phyloP scores from a whole-genome alignment of 108 stramenopile species.

The Nitzschia palea region DNA sequence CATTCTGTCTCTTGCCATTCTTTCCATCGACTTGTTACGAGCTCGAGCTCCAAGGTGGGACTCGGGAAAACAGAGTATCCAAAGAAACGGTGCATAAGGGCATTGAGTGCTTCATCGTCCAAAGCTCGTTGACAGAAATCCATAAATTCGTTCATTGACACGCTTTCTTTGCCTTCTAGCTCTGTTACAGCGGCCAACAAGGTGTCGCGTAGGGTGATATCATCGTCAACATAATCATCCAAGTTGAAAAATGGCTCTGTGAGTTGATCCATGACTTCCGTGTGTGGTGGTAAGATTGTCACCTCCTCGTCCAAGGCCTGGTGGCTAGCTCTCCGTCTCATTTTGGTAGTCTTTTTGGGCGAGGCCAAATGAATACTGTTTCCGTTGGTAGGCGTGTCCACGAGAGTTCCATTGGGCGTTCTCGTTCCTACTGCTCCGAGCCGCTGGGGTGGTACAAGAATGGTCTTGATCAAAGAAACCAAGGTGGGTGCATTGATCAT shows the following conservation, averaged over 20 bases:
- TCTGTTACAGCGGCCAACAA: slow-evolving; percentile 85
- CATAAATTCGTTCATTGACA: slow-evolving; percentile 50
- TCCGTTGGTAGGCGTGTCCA: slow-evolving; percentile 2
- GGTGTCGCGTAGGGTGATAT: slow-evolving; percentile 53
- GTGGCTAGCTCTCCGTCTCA: slow-evolving; percentile 8
- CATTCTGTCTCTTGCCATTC: slow-evolving; percentile 61
- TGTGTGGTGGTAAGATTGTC: slow-evolving; percentile 10
- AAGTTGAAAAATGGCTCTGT: slow-evolving; percentile 11
- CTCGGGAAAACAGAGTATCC: slow-evolving; percentile 63
- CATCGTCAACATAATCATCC: slow-evolving; percentile 20
- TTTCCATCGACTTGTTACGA: slow-evolving; percentile 63
- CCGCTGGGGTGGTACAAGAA: not conserved
- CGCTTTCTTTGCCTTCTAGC: slow-evolving; percentile 57
- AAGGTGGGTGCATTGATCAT: not conserved
- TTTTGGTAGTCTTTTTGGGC: slow-evolving; percentile 2
- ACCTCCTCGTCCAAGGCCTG: slow-evolving; percentile 7
- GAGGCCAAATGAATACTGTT: not conserved
- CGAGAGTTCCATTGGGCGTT: not conserved
- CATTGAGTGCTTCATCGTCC: slow-evolving; percentile 60
- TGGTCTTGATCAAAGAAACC: slow-evolving; percentile 7
- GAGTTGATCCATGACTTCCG: slow-evolving; percentile 34
- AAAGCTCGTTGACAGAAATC: slow-evolving; percentile 46
- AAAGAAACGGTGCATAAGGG: slow-evolving; percentile 62
- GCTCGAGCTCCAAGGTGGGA: slow-evolving; percentile 51
- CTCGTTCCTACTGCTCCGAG: slow-evolving; percentile 4